Base-by-base conservation (phyloP, 805 yeast genomes). In the Wickerhamiella dianesei region DNA sequence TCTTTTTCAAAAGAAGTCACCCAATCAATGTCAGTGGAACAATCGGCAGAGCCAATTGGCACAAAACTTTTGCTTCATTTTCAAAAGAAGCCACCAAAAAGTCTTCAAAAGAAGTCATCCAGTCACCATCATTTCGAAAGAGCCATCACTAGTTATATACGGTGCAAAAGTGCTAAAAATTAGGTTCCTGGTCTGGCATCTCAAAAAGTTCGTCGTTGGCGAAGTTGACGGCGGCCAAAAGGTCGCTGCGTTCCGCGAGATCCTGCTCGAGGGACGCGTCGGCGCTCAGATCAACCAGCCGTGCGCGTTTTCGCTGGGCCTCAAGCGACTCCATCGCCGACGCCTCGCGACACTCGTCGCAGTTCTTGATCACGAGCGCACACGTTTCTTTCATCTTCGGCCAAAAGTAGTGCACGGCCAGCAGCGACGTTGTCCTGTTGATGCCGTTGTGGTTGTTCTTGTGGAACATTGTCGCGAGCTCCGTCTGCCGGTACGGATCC, bases 331-430 rank as follows among this genome's bases (percentile, higher is more conserved):
- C 32, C 6, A 25, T 6, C 6, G 32, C 32, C 32, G 32, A 25
- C 6, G 48, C 44, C 5, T 49, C 52, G 16, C 47, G 40, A 62
- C 97, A 89, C 44, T 77, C 80, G 1, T 71, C 68, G 61, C 97
- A 92, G 50, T 77, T 75, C 46, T 80, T 71, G 45, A 88, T 79
- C 1, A 85, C 89, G 25, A 77, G 76, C 1, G 82, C 79, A 1
- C 84, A 96, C 0, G 95, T 85, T 48, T 77, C 86, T 63, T 92
- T 88, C 52, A 89, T 82, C 44, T 94, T 75, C 1, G 86, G 76
- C 96, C 97, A 89, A 62, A 86, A 94, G 56, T 82, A 89, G 54
- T 75, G 74, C 51, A 82, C 92, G 1, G 88, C 75, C 16, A 92
- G 75, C 16, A 74, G 65, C 0, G 89, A 67, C 0, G 96, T 87